Base-by-base conservation (phyloP, 345 rosid species). In the Citrus mangshanensis region DNA sequence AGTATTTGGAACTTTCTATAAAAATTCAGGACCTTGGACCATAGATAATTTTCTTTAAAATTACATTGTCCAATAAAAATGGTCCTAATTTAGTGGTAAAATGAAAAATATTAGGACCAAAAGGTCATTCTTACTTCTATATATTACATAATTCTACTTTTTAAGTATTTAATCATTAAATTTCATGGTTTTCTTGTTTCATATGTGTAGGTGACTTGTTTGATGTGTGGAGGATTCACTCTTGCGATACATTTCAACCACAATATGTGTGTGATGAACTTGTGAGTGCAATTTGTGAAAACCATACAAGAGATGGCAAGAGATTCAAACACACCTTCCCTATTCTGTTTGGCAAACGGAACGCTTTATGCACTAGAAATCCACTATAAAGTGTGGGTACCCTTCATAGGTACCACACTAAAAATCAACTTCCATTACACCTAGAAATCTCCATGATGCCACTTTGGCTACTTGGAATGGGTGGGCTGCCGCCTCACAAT, bases 281-380 rank as follows among this genome's bases (percentile, higher is more conserved):
- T 10, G 79, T 82, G 7, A n/a, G 3, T 1, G 0, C 81, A 78
- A 30, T 78, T 82, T 27, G 3, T 74, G 24, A 35, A 3, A 0
- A 46, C 79, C 9, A 7, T 78, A 2, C 67, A 2, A 0, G 81
- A 78, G 49, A 62, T 82, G 27, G 79, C 51, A 3, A 46, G 32
- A 19, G 75, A 72, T 0, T 9, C 14, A 37, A 1, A n/a, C 5
- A 7, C 58, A 5, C 79, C 76, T 0, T 60, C 63, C 0, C 5
- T 82, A 24, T 12, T 5, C 81, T 4, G 72, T 69, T 0, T 78
- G 81, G 84, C 40, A 73, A 1, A 28, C 79, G 2, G 51, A 78
- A 49, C 61, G 40, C 0, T n/a, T 10, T 78, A 5, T 18, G 63
- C 12, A 72, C 84, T 7, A 51, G 73, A 27, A 58, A 62, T 9